phyloP scores from a whole-genome alignment of 495 filamentous ascomycete species.

The Staphylotrichum longicolle region DNA sequence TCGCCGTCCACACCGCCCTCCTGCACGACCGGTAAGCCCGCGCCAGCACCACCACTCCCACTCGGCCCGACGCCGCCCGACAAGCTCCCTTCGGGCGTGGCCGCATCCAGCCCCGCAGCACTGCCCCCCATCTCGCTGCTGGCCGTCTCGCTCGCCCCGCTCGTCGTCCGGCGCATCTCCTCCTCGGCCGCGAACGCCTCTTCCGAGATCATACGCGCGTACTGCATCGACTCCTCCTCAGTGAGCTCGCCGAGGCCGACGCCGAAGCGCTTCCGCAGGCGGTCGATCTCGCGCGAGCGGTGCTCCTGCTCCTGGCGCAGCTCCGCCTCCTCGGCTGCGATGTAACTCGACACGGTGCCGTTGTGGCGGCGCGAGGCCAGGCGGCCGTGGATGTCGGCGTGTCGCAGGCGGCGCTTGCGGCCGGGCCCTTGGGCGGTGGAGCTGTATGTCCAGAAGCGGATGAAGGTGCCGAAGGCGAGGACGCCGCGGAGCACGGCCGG shows the following conservation, averaged over 20 bases:
- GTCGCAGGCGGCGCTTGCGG: constrained; percentile 47
- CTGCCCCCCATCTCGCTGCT: constrained; percentile 45
- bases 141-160: constrained; percentile 48
- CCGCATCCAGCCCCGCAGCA: constrained; percentile 35
- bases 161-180: constrained; percentile 52
- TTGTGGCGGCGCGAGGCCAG: constrained; percentile 39
- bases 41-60: neutral
- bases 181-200: constrained; percentile 67
- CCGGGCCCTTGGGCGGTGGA: constrained; percentile 51
- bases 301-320: constrained; percentile 67
- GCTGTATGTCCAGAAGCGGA: constrained; percentile 93
- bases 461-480: constrained; percentile 79
- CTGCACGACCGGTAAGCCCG: constrained; percentile 19
- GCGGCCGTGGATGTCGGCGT: constrained; percentile 45
- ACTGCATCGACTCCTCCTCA: constrained; percentile 86
- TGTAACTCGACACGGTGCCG: constrained; percentile 61
- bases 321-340: constrained; percentile 77
- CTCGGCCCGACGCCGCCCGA: constrained; percentile 24
- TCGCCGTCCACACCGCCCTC: constrained; percentile 46
- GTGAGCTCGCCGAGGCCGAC: constrained; percentile 61
- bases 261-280: constrained; percentile 75
- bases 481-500: constrained; percentile 87
- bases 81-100: constrained; percentile 52
- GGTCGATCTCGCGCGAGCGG: constrained; percentile 56
- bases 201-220: constrained; percentile 83